Percentiles rank a stretch among this genome's conserved stretches.
These are phyloP conservation scores for Rostrohypoxylon terebratum DNA, from an alignment of 495 filamentous ascomycete genomes.

Conservation along the genomic window DNA sequence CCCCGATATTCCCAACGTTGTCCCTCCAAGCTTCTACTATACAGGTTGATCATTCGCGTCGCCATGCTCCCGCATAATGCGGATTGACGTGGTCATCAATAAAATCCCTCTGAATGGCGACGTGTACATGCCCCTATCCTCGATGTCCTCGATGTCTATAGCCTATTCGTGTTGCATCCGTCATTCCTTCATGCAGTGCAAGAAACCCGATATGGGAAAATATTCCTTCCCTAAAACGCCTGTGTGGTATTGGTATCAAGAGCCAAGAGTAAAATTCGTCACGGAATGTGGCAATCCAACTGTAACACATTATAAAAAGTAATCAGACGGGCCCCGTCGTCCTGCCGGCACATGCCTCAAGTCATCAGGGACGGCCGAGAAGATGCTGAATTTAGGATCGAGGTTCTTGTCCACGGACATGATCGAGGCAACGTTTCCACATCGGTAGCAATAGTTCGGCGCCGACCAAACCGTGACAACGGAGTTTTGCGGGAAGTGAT, in stretches of 20 bases:
- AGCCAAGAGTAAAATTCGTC: conserved; percentile 33
- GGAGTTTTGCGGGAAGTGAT: conserved; percentile 93
- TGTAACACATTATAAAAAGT: conserved; percentile 79
- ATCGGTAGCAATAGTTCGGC: conserved; percentile 99
- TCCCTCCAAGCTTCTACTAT: conserved; percentile 32
- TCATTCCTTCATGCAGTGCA: conserved; percentile 37
- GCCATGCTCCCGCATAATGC: conserved; percentile 11
- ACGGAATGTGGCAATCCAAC: conserved; percentile 22
- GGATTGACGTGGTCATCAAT: conserved; percentile 18
- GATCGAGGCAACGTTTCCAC: conserved; percentile 95
- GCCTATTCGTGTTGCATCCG: conserved; percentile 16
- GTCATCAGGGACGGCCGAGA: conserved; percentile 92
- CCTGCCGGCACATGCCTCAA: conserved; percentile 86
- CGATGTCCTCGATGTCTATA: conserved; percentile 34
- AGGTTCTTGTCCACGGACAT: conserved; percentile 91
- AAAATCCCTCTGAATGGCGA: conserved; percentile 5
- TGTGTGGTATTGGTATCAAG: conserved; percentile 51
- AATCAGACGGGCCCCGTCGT: conserved; percentile 86
- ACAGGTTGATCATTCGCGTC: conserved; percentile 29
- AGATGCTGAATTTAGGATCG: conserved; percentile 90
- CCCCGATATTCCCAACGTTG: not conserved
- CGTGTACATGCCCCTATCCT: conserved; percentile 16
- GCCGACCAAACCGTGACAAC: conserved; percentile 99
- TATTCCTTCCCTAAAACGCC: conserved; percentile 43
- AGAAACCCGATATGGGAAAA: conserved; percentile 29